These are phyloP conservation scores for Xylariaceae sp. DNA, from an alignment of 2,329 filamentous ascomycete genomes.

Conservation along the genomic window DNA sequence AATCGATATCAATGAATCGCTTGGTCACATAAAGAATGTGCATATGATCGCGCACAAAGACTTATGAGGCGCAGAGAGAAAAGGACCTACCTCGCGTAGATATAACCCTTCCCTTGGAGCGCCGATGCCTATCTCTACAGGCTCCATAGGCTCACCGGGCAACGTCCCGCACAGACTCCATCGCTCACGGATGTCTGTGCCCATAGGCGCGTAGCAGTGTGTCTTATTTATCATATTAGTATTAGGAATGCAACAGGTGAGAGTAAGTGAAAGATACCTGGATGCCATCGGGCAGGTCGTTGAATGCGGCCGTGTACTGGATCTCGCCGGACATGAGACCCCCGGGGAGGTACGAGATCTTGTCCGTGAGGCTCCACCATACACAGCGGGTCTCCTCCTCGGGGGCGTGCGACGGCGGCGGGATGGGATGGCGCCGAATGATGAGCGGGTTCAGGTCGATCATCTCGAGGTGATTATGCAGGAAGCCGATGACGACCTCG, in stretches of 20 bases:
- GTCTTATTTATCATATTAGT: slow-evolving; percentile 40
- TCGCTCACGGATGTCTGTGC: slow-evolving; percentile 70
- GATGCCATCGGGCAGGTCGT: slow-evolving; percentile 65
- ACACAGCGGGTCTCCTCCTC: slow-evolving; percentile 65
- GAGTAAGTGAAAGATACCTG: slow-evolving; percentile 35
- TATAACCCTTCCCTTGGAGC: slow-evolving; percentile 67
- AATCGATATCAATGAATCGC: neutral
- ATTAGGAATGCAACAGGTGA: neutral
- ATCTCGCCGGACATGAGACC: slow-evolving; percentile 45
- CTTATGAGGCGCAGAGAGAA: neutral
- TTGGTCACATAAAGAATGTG: too few relatives aligned
- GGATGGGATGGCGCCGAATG: slow-evolving; percentile 62
- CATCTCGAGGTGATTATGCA: slow-evolving; percentile 76
- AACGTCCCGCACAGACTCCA: slow-evolving; percentile 71
- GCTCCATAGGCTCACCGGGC: slow-evolving; percentile 62
- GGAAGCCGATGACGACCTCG: slow-evolving; percentile 65
- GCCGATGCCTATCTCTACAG: slow-evolving; percentile 60
- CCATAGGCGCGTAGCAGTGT: slow-evolving; percentile 77
- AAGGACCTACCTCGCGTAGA: slow-evolving; percentile 54
- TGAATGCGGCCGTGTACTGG: slow-evolving; percentile 74
- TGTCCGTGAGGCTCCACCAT: slow-evolving; percentile 79
- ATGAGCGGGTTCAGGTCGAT: slow-evolving; percentile 85
- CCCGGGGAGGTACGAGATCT: slow-evolving; percentile 45
- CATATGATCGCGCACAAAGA: neutral
- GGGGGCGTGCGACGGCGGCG: slow-evolving; percentile 59